A percentile compares a stretch with the other conserved stretches of the same genome.
These are phyloP conservation scores for Pichia cactophila DNA, from an alignment of 1,139 yeast species.

Conservation along the genomic window DNA sequence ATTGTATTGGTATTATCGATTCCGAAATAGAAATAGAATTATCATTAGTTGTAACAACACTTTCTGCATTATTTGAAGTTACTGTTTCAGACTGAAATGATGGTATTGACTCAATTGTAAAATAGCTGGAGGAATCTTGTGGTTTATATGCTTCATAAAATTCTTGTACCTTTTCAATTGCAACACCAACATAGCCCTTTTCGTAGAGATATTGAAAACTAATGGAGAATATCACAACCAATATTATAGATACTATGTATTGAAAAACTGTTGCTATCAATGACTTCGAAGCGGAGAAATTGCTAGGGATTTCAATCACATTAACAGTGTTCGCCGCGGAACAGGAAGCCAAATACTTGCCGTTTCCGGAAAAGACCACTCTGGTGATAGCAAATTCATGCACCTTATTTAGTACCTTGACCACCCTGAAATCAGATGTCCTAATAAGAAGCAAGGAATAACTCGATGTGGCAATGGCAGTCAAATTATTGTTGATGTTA, in stretches of 20 bases:
- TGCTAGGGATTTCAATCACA: conserved; percentile 54
- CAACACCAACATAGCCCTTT: conserved; percentile 27
- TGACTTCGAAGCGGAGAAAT: conserved; percentile 40
- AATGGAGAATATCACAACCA: conserved; percentile 35
- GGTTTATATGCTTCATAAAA: conserved; percentile 33
- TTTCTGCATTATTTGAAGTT: neutral
- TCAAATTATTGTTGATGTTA: conserved; percentile 34
- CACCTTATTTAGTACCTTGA: conserved; percentile 48
- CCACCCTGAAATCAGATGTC: conserved; percentile 41
- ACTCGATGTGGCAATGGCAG: conserved; percentile 74
- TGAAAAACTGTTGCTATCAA: conserved; percentile 39
- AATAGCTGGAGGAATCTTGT: conserved; percentile 28
- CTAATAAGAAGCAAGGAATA: conserved; percentile 54
- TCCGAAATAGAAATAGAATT: neutral
- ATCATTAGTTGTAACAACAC: neutral
- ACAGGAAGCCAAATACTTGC: conserved; percentile 61
- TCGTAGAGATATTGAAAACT: conserved; percentile 33
- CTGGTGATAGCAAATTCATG: conserved; percentile 80
- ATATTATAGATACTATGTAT: conserved; percentile 39
- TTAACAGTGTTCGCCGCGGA: conserved; percentile 76
- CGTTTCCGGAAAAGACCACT: conserved; percentile 63
- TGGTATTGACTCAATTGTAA: conserved; percentile 28
- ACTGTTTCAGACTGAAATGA: conserved; percentile 14
- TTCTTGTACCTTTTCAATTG: conserved; percentile 36
- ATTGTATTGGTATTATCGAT: too few species aligned